Conservation (phyloP, 495 filamentous ascomycete genomes). For the Penicillium paradoxum region DNA sequence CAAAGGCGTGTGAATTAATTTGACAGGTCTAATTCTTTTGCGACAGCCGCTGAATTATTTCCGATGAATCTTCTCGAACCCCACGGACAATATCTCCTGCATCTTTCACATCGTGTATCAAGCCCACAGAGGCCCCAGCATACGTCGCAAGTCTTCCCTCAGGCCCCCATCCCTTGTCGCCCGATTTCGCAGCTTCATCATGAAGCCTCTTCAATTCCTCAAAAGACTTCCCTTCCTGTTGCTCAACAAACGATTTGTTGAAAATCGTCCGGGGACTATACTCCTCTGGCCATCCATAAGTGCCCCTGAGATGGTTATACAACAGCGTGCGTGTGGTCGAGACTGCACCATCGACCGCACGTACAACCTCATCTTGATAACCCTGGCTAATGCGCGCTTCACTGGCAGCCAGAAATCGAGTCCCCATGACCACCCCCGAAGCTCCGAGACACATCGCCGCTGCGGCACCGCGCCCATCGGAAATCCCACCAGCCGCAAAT, state of each 20-base stretch:
- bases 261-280: constrained; percentile 60
- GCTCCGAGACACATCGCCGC: constrained; percentile 65
- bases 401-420: constrained; percentile 59
- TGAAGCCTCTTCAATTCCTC: constrained; percentile 58
- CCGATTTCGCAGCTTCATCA: constrained; percentile 47
- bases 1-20: not conserved
- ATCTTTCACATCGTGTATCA: constrained; percentile 41
- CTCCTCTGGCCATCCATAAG: constrained; percentile 58
- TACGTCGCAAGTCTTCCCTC: constrained; percentile 67
- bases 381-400: constrained; percentile 60
- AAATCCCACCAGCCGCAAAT: constrained; percentile 69
- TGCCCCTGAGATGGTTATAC: constrained; percentile 67
- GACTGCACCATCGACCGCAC: constrained; percentile 56
- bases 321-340: constrained; percentile 61
- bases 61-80: constrained; percentile 7
- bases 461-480: constrained; percentile 59
- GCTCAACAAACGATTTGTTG: constrained; percentile 58
- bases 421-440: constrained; percentile 63
- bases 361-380: constrained; percentile 57
- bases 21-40: not conserved
- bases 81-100: constrained; percentile 40
- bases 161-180: constrained; percentile 58
- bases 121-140: constrained; percentile 52
- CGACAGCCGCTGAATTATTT: constrained; percentile 5
- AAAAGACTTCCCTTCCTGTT: constrained; percentile 49